Evolutionary conservation across 768 basidiomycete genomes (phyloP).

Genomic region (Mycena filopes): DNA sequence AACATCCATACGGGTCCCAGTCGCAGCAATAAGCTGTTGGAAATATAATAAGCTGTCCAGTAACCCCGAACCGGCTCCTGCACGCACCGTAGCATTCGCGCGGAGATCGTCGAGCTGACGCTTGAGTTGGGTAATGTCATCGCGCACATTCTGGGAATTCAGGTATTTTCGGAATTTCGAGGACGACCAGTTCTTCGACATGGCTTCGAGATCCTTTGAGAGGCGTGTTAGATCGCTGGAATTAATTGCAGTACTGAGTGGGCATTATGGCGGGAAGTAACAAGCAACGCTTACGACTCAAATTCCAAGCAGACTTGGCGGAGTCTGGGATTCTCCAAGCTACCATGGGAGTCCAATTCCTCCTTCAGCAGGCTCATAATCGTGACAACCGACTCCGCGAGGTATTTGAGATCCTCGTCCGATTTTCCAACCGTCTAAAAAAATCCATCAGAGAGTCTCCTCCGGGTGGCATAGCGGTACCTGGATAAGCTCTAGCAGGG

Average conservation of each 20-base stretch:
- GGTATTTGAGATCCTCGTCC: background rate
- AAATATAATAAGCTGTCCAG: too few relatives aligned
- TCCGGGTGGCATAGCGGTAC: background rate
- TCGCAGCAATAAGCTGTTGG: too few relatives aligned
- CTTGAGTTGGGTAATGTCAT: background rate
- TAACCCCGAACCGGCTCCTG: too few relatives aligned
- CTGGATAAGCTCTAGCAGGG: constrained; percentile 13
- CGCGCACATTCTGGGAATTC: background rate
- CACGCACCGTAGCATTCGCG: constrained; percentile 7
- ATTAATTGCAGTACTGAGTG: background rate
- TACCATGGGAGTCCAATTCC: background rate
- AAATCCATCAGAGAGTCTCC: too few relatives aligned
- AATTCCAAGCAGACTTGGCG: background rate
- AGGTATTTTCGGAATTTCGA: constrained; percentile 18
- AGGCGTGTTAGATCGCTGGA: constrained; percentile 1
- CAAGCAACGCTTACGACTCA: background rate
- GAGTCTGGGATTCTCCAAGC: background rate
- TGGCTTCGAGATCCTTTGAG: background rate
- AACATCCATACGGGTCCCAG: too few relatives aligned
- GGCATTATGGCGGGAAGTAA: too few relatives aligned
- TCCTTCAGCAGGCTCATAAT: background rate
- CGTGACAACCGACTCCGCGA: background rate
- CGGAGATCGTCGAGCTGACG: constrained; percentile 1
- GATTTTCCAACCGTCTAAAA: background rate
- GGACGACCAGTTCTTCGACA: constrained; percentile 9